Evolutionary conservation across 768 basidiomycete species (phyloP).

Genomic region (Pulveroboletus sp.): DNA sequence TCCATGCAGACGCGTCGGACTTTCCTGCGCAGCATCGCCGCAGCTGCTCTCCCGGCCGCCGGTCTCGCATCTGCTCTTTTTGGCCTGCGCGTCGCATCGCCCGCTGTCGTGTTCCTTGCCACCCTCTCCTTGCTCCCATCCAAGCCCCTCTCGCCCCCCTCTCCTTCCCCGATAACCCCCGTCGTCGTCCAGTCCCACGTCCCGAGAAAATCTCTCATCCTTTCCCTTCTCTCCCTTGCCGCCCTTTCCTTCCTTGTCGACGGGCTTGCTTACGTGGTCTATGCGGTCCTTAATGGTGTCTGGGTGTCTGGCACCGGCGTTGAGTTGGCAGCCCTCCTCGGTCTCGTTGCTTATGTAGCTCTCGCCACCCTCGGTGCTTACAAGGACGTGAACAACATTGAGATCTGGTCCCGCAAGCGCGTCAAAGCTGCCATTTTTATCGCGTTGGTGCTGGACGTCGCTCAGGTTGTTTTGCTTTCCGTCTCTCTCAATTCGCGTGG

Average conservation of each 20-base stretch:
- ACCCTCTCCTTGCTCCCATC: conserved; percentile 56
- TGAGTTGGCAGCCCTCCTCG: conserved; percentile 63
- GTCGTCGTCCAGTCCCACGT: conserved; percentile 70
- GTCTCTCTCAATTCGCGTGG: conserved; percentile 35
- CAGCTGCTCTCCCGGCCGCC: conserved; percentile 22
- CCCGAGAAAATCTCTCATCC: conserved; percentile 74
- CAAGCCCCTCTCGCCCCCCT: conserved; percentile 40
- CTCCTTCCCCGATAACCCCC: conserved; percentile 63
- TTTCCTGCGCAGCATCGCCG: conserved; percentile 18
- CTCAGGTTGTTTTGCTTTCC: conserved; percentile 53
- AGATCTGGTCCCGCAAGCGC: conserved; percentile 61
- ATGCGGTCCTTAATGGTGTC: conserved; percentile 56
- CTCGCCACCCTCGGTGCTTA: conserved; percentile 73
- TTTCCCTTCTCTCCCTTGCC: conserved; percentile 62
- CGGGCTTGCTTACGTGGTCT: conserved; percentile 66
- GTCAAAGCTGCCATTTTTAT: conserved; percentile 51
- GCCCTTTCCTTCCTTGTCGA: conserved; percentile 76
- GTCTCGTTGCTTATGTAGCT: conserved; percentile 65
- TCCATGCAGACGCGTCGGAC: conserved; percentile 26
- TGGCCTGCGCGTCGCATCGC: conserved; percentile 61
- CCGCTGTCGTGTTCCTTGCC: conserved; percentile 58
- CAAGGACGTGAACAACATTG: conserved; percentile 70
- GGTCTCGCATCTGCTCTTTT: conserved; percentile 41
- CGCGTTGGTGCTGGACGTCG: conserved; percentile 57
- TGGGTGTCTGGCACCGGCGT: conserved; percentile 66